Evolutionary conservation across 192 early-diverging fungal species (phyloP), one percentile per base, ranked within the genome.

Genomic region (Dissophora ornata): DNA sequence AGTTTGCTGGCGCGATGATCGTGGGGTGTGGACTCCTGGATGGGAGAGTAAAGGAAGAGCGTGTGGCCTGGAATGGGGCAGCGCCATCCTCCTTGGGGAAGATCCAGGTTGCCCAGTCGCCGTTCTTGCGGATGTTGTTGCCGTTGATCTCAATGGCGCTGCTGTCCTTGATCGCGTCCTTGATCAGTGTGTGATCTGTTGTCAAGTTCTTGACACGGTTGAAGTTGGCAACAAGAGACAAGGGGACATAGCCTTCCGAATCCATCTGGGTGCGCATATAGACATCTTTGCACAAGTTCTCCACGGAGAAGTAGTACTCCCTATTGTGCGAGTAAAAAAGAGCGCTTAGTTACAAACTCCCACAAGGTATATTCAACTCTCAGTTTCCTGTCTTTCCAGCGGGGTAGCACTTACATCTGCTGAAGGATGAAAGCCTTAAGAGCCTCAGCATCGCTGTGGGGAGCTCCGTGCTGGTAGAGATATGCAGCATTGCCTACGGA

Each of bases 301-400:
- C 96, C 45, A 97, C 88, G 49, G 93, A 95, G 69, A 98, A 98
- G 84, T 99, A 99, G 82, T 95, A 99, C 78, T 99, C 91, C 59
- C 91, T 94, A 64, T 21, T 38, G 32, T 4, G 18, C 36, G 18
- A 0, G 12, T 24, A 19, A 0, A 61, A 1, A 24, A 60, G 1
- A 29, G 12, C 36, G 16, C 10, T 61, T 38, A 61, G 29, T 34
- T 44, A n/a, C n/a, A n/a, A n/a, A n/a, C n/a, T n/a, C n/a, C n/a
- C n/a, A n/a, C n/a, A n/a, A n/a, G n/a, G n/a, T n/a, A n/a, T n/a
- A n/a, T n/a, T n/a, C n/a, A n/a, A n/a, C n/a, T n/a, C n/a, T 45
- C 12, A 22, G 22, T 34, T 21, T 36, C 21, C 29, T 45, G 29
- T 21, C 45, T 16, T 15, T 0, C 26, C 18, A 33, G 36, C 19